These are phyloP conservation scores for Entomortierella lignicola DNA, from an alignment of 192 early-diverging fungal species.

Conservation along the genomic window DNA sequence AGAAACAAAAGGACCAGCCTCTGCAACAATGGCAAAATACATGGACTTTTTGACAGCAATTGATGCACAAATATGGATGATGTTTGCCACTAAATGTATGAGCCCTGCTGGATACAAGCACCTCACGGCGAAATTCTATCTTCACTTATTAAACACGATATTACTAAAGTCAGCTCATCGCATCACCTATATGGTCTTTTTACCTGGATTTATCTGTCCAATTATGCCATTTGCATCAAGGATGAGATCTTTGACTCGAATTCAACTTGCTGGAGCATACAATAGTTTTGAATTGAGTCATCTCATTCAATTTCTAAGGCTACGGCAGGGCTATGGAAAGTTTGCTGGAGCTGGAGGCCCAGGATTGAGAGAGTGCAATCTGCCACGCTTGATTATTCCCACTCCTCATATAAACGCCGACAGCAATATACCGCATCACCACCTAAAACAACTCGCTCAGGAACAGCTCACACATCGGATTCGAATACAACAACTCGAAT, in stretches of 20 bases:
- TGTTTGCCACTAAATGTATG: background rate
- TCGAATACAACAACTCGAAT: conserved; percentile 2
- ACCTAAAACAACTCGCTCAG: background rate
- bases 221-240: background rate
- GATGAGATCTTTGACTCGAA: conserved; percentile 3
- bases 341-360: background rate
- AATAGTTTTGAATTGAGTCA: background rate
- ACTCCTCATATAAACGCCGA: background rate
- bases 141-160: conserved; percentile 2
- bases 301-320: background rate
- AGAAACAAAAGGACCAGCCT: no score
- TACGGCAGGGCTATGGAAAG: background rate
- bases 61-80: conserved; percentile 6
- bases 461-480: background rate
- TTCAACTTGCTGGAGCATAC: background rate
- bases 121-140: conserved; percentile 1
- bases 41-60: conserved; percentile 4
- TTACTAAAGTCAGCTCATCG: background rate
- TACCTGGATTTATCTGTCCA: background rate
- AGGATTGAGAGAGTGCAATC: conserved; percentile 1
- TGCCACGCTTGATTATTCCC: background rate
- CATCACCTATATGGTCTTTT: background rate
- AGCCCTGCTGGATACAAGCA: background rate
- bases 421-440: background rate
- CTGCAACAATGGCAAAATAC: background rate